A percentile compares a stretch with the other conserved stretches of the same genome.
Evolutionary conservation across 768 basidiomycete species (phyloP).

Genomic region (Leccinum disarticulatum): DNA sequence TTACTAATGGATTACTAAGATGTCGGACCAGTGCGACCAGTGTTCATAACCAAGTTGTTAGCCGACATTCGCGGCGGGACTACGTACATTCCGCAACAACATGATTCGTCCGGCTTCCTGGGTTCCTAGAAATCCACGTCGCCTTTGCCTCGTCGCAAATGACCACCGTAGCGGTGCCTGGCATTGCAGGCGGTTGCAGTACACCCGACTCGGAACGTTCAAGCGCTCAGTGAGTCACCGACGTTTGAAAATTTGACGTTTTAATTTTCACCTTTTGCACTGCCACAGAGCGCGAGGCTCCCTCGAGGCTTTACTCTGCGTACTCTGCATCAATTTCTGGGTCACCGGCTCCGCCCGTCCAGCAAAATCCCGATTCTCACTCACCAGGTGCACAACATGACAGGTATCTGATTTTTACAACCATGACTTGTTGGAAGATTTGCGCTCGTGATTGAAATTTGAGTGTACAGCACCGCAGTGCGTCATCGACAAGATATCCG

Average conservation of each 20-base stretch:
- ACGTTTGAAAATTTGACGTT: constrained; percentile 5
- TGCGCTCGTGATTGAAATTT: neutral
- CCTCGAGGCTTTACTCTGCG: constrained; percentile 28
- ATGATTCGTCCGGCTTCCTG: neutral
- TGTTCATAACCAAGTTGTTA: neutral
- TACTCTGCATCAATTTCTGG: neutral
- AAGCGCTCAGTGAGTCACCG: constrained; percentile 6
- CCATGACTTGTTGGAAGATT: neutral
- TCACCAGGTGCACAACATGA: constrained; percentile 2
- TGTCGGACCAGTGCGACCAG: neutral
- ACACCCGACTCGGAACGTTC: neutral
- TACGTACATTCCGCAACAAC: neutral
- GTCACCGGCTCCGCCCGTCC: neutral
- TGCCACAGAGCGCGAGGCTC: constrained; percentile 24
- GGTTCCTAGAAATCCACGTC: constrained; percentile 12
- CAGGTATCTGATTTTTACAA: constrained; percentile 2
- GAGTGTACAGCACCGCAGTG: constrained; percentile 15
- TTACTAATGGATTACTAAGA: neutral
- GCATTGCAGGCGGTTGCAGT: constrained; percentile 14
- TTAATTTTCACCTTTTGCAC: constrained; percentile 10
- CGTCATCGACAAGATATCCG: constrained; percentile 8
- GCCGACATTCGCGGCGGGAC: neutral
- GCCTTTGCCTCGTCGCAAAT: constrained; percentile 22
- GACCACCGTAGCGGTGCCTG: constrained; percentile 9
- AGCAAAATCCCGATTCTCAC: neutral